Evolutionary conservation across 108 stramenopile species (phyloP), one percentile per base, ranked within the genome.

Genomic region (Nannochloropsis granulata): DNA sequence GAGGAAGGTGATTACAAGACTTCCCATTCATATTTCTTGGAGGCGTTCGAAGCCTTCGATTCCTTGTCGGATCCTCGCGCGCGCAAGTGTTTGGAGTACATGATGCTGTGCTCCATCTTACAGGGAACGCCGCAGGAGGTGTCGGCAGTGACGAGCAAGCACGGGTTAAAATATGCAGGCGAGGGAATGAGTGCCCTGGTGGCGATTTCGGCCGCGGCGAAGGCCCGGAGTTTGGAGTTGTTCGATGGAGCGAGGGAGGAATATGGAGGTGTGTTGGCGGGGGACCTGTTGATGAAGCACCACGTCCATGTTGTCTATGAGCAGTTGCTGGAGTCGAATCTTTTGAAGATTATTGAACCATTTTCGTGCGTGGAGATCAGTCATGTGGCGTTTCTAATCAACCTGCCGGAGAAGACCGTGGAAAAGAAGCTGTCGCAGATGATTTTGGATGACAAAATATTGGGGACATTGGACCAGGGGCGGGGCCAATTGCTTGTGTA

Each of bases 1-100:
- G 97, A 99, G 88, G 99, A 99, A 88, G 92, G 93, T 24, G 99
- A 99, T 91, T 98, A 98, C 92, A 94, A 95, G 85, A 99, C 99
- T 13, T 95, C 96, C 13, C 97, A 98, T 84, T 97, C 96, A 2
- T 99, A 99, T 92, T 99, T 99, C 93, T 91, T 98, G 85, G 99
- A 99, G 89, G 96, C 96, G 21, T 99, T 96, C 86, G 98, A 99
- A 88, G 97, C 95, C 86, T 93, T 95, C 43, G 95, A 96, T 86
- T 93, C 94, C 85, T 87, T 95, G 91, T 92, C 85, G 44, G 88
- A 90, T 46, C 12, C 26, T 26, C 84, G 89, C 13, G 86, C 87
- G n/a, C 84, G 82, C 45, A 84, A 87, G 43, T 82, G 86, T 43
- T 83, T 87, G 26, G 42, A 88, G 92, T 98, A 98, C 92, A 99